A percentile compares a stretch with the other conserved stretches of the same genome.
Evolutionary conservation across 2,329 filamentous ascomycete species (phyloP).

Genomic region (Fusarium camptoceras): DNA sequence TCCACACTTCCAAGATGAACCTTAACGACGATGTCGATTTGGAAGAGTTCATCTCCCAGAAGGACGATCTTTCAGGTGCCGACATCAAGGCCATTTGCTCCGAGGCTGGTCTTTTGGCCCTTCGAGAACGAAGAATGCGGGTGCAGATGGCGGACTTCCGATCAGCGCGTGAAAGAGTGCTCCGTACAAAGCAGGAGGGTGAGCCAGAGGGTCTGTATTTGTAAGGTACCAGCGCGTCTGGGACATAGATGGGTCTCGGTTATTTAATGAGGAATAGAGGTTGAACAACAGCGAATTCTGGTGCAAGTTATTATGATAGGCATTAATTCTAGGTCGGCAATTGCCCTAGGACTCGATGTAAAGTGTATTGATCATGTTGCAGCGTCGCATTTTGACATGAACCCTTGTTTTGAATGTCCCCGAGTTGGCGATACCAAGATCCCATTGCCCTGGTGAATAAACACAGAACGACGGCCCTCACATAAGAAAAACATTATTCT

Average conservation of each 20-base stretch:
- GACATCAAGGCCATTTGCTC: constrained; percentile 99
- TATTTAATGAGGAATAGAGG: constrained; percentile 43
- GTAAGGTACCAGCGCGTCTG: constrained; percentile 65
- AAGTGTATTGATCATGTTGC: constrained; percentile 13
- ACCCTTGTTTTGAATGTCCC: background rate
- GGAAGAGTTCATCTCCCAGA: constrained; percentile 98
- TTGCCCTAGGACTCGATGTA: constrained; percentile 1
- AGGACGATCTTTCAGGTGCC: constrained; percentile 95
- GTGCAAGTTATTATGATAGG: background rate
- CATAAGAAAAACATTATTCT: background rate
- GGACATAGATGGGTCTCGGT: constrained; percentile 35
- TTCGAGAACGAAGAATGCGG: constrained; percentile 95
- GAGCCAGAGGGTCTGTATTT: constrained; percentile 98
- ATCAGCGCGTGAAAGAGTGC: constrained; percentile 88
- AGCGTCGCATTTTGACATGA: background rate
- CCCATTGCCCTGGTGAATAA: background rate
- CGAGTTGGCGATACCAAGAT: background rate
- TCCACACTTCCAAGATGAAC: constrained; percentile 99
- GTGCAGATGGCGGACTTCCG: constrained; percentile 99
- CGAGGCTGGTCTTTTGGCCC: constrained; percentile 92
- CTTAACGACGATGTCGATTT: constrained; percentile 96
- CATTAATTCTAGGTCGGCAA: constrained; percentile 4
- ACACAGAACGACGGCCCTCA: constrained; percentile 1
- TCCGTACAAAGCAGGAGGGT: constrained; percentile 98
- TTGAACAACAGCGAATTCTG: constrained; percentile 13